Conservation (phyloP, 805 yeast species). For the Starmerella apis region DNA sequence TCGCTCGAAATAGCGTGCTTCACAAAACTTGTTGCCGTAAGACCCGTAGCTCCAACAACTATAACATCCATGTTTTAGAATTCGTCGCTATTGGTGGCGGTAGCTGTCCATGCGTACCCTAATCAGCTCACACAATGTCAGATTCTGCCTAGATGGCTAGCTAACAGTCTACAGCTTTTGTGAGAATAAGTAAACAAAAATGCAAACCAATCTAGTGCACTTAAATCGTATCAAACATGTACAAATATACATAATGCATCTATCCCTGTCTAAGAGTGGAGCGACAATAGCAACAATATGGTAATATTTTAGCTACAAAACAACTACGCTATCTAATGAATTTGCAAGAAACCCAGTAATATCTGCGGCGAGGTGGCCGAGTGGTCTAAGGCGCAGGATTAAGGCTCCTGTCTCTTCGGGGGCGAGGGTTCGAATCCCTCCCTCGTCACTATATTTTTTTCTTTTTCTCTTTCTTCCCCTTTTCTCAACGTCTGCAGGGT, state of each 20-base stretch:
- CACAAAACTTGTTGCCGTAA: slow-evolving; percentile 55
- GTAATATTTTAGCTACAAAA: too few species aligned
- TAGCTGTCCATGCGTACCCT: not conserved
- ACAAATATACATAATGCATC: too few species aligned
- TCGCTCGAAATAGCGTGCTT: slow-evolving; percentile 36
- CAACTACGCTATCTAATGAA: too few species aligned
- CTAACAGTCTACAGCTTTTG: too few species aligned
- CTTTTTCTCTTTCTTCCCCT: not conserved
- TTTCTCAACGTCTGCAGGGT: too few species aligned
- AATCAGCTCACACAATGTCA: not conserved
- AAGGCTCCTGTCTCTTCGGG: slow-evolving; percentile 31
- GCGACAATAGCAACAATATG: too few species aligned
- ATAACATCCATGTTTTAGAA: slow-evolving; percentile 4
- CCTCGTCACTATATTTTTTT: slow-evolving; percentile 27
- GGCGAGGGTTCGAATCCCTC: slow-evolving; percentile 32
- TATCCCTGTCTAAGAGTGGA: too few species aligned
- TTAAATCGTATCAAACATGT: too few species aligned
- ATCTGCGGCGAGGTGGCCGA: slow-evolving; percentile 28
- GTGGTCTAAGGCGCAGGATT: slow-evolving; percentile 31
- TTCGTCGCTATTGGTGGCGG: not conserved
- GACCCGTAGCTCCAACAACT: slow-evolving; percentile 64
- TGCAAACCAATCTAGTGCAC: not conserved
- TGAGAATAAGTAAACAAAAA: too few species aligned
- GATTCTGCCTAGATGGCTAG: not conserved
- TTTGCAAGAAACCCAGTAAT: too few species aligned